These are phyloP conservation scores for Xeromyces bisporus DNA, from an alignment of 495 filamentous ascomycete species.

Conservation along the genomic window DNA sequence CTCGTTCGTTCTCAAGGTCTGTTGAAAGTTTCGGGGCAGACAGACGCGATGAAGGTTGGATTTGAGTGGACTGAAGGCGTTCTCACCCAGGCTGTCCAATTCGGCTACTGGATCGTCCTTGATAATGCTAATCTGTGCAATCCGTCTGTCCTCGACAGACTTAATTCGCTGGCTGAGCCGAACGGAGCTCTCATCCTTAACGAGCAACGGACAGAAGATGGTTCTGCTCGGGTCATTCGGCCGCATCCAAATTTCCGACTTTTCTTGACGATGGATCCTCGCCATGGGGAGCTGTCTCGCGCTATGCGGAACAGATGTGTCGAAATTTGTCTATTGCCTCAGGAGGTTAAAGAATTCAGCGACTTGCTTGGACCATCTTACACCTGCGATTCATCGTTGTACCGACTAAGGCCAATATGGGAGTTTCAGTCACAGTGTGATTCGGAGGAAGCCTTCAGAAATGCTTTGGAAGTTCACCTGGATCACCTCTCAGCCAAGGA, in stretches of 20 bases:
- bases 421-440: constrained; percentile 11
- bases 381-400: constrained; percentile 32
- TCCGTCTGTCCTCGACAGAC: constrained; percentile 78
- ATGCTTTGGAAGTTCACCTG: constrained; percentile 23
- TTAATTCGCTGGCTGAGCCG: constrained; percentile 89
- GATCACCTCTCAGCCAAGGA: constrained; percentile 42
- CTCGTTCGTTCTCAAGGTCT: constrained; percentile 20
- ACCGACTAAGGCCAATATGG: constrained; percentile 32
- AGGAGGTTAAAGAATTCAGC: constrained; percentile 10
- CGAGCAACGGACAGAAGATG: constrained; percentile 70
- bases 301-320: constrained; percentile 94
- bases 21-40: constrained; percentile 23
- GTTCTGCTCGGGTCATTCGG: constrained; percentile 59
- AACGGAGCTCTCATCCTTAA: constrained; percentile 78
- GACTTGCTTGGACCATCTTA: constrained; percentile 17
- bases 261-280: constrained; percentile 87
- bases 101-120: constrained; percentile 82
- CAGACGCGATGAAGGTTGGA: constrained; percentile 46
- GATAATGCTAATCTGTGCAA: constrained; percentile 96
- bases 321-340: constrained; percentile 58
- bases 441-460: constrained; percentile 7
- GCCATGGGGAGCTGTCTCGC: constrained; percentile 81
- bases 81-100: constrained; percentile 69
- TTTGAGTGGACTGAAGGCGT: constrained; percentile 96
- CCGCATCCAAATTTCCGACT: constrained; percentile 82